These are phyloP conservation scores for Alternaria metachromatica DNA, from an alignment of 2,329 filamentous ascomycete species.

Conservation along the genomic window DNA sequence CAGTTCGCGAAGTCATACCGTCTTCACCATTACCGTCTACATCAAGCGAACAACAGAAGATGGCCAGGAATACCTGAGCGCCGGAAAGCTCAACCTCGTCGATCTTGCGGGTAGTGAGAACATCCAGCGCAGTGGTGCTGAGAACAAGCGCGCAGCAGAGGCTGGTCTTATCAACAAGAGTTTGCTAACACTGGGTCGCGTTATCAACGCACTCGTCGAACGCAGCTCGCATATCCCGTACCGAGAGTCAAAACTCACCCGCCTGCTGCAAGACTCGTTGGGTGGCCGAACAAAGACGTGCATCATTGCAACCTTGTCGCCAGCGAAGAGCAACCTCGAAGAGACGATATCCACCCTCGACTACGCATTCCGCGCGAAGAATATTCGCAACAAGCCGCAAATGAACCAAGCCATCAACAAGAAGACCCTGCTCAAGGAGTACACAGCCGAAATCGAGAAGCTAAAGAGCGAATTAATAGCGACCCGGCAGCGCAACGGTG, in stretches of 20 bases:
- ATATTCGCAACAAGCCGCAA: conserved; percentile 97
- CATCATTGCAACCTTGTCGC: conserved; percentile 96
- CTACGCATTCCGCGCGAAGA: conserved; percentile 97
- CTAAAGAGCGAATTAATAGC: conserved; percentile 93
- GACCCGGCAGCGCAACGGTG: conserved; percentile 90
- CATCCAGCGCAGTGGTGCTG: conserved; percentile 93
- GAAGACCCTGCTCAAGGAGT: conserved; percentile 88
- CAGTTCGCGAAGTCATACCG: conserved; percentile 94
- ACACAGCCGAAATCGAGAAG: conserved; percentile 91
- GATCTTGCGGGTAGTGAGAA: conserved; percentile 98
- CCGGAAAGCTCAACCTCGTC: conserved; percentile 94
- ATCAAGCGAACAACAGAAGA: conserved; percentile 81
- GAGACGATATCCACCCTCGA: conserved; percentile 98
- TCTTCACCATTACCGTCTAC: conserved; percentile 94
- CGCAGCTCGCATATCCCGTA: conserved; percentile 87
- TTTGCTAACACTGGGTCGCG: conserved; percentile 88
- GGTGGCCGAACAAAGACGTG: conserved; percentile 97
- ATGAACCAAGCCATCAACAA: conserved; percentile 92
- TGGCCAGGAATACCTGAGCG: conserved; percentile 87
- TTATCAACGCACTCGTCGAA: conserved; percentile 97
- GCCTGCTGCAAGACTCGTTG: conserved; percentile 92
- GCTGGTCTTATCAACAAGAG: conserved; percentile 98
- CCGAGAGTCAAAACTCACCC: conserved; percentile 93
- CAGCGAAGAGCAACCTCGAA: conserved; percentile 92
- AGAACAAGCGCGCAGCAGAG: conserved; percentile 96